phyloP scores from a whole-genome alignment of 2,329 filamentous ascomycete species.

The Fusarium sp. region DNA sequence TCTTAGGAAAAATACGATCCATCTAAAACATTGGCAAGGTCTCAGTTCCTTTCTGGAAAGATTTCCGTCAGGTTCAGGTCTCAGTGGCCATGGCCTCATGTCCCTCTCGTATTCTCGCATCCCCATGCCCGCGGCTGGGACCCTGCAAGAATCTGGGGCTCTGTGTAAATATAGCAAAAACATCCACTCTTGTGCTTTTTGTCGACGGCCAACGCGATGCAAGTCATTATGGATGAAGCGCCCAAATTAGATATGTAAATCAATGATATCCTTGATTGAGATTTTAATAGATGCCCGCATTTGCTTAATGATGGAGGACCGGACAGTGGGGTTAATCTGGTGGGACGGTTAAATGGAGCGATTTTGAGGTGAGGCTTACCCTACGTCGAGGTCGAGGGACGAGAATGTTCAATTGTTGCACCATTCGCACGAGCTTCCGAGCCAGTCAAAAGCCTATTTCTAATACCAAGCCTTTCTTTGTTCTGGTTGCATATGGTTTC shows the following conservation, averaged over 20 bases:
- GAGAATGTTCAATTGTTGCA: background rate
- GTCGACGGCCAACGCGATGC: background rate
- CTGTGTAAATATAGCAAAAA: slow-evolving; percentile 28
- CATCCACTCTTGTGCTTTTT: slow-evolving; percentile 11
- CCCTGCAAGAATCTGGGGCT: slow-evolving; percentile 20
- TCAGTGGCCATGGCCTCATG: slow-evolving; percentile 2
- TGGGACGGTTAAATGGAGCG: background rate
- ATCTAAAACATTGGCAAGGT: slow-evolving; percentile 6
- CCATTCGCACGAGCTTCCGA: accelerated
- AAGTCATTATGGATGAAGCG: slow-evolving; percentile 7
- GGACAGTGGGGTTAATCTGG: background rate
- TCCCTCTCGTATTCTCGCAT: slow-evolving; percentile 32
- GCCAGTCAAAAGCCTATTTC: accelerated
- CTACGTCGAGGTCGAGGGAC: background rate
- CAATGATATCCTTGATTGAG: background rate
- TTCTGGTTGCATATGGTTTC: accelerated
- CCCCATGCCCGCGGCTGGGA: background rate
- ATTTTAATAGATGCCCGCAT: background rate
- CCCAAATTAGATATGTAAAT: background rate
- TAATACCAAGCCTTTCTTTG: accelerated
- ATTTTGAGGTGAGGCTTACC: background rate
- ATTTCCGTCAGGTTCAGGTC: background rate
- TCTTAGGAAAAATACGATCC: slow-evolving; percentile 1
- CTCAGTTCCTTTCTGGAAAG: background rate
- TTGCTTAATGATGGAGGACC: background rate